A percentile compares a stretch with the other conserved stretches of the same genome.
Evolutionary conservation across 169 alveolate species (phyloP).

Genomic region (Plasmodium gonderi): DNA sequence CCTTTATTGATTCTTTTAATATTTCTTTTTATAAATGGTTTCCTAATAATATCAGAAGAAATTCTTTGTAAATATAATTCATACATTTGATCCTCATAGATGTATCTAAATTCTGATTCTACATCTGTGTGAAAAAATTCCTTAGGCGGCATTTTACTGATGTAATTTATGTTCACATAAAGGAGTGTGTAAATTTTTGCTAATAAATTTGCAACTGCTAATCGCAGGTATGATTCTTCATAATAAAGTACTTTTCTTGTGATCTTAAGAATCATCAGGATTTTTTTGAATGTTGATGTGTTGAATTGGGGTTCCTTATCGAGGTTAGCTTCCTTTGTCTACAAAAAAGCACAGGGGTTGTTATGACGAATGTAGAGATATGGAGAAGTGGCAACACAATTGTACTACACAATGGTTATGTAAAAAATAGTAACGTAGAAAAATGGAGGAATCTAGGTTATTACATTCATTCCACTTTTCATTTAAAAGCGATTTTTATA

Average conservation of each 20-base stretch:
- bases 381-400: background rate
- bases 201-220: slow-evolving; percentile 43
- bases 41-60: slow-evolving; percentile 20
- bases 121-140: slow-evolving; percentile 42
- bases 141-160: slow-evolving; percentile 55
- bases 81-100: slow-evolving; percentile 46
- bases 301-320: slow-evolving; percentile 1
- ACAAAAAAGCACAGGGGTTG: background rate
- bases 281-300: slow-evolving; percentile 13
- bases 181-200: slow-evolving; percentile 36
- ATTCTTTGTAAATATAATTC: slow-evolving; percentile 29
- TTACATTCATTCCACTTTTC: no score
- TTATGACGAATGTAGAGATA: no score
- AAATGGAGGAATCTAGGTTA: no score
- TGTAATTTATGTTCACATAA: slow-evolving; percentile 51
- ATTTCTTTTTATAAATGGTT: slow-evolving; percentile 60
- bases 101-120: slow-evolving; percentile 29
- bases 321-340: slow-evolving; percentile 18
- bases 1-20: slow-evolving; percentile 63
- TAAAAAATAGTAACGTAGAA: background rate
- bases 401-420: no score
- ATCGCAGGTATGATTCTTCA: slow-evolving; percentile 47
- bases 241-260: slow-evolving; percentile 25
- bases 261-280: slow-evolving; percentile 13
- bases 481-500: background rate